Evolutionary conservation across 2,329 filamentous ascomycete species (phyloP).

Genomic region (Sporothrix brasiliensis): DNA sequence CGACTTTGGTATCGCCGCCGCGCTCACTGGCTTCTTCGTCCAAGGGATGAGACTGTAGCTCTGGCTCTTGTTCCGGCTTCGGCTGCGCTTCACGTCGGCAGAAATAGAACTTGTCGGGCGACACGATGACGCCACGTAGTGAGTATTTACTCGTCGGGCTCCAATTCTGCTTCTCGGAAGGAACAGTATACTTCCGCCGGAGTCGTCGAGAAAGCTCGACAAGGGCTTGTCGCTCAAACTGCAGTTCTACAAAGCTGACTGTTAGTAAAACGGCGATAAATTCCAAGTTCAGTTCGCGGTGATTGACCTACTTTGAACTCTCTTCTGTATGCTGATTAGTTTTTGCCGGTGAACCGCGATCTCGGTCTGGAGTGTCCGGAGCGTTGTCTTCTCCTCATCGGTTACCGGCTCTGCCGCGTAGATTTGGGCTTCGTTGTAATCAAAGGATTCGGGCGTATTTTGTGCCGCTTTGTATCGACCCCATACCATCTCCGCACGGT

Average conservation of each 20-base stretch:
- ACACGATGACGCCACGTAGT: constrained; percentile 41
- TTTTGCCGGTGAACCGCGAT: constrained; percentile 35
- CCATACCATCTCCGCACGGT: constrained; percentile 35
- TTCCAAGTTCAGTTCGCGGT: neutral
- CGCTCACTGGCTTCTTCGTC: neutral
- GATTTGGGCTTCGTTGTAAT: constrained; percentile 37
- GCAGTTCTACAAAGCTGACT: constrained; percentile 25
- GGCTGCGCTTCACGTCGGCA: constrained; percentile 37
- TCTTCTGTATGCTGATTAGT: constrained; percentile 33
- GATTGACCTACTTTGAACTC: neutral
- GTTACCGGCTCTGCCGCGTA: constrained; percentile 33
- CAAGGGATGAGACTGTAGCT: neutral
- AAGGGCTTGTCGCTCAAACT: constrained; percentile 30
- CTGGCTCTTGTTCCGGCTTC: too few relatives aligned
- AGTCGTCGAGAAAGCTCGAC: constrained; percentile 26
- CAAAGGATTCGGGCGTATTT: constrained; percentile 34
- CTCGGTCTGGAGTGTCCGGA: constrained; percentile 35
- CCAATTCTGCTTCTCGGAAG: constrained; percentile 37
- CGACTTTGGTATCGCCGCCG: constrained; percentile 1
- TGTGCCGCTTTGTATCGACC: constrained; percentile 20
- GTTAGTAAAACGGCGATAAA: neutral
- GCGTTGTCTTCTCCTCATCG: constrained; percentile 34
- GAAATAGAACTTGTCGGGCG: constrained; percentile 40
- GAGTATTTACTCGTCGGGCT: constrained; percentile 40
- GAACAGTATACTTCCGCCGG: constrained; percentile 36